phyloP scores from a whole-genome alignment of 2,329 filamentous ascomycete species.

The Exophiala aquamarina region DNA sequence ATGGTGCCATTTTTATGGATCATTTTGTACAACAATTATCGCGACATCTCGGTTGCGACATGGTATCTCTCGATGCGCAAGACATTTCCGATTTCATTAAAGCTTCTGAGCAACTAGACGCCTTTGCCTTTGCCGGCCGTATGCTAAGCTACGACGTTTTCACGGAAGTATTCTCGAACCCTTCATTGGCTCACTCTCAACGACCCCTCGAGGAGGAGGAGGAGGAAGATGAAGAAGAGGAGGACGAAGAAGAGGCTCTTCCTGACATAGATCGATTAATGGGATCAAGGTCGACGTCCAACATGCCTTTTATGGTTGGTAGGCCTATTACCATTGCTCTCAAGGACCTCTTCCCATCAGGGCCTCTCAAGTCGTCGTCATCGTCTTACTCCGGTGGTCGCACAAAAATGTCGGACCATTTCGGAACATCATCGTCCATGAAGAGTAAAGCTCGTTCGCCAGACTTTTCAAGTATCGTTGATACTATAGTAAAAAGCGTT shows the following conservation, averaged over 20 bases:
- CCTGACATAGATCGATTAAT: conserved; percentile 15
- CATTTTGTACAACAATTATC: conserved; percentile 65
- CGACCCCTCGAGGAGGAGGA: neutral
- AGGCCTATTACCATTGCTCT: conserved; percentile 20
- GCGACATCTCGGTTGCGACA: conserved; percentile 49
- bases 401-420: no score
- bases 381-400: no score
- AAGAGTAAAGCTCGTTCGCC: no score
- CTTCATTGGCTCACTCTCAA: conserved; percentile 2
- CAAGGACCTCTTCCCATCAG: conserved; percentile 19
- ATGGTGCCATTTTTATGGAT: conserved; percentile 57
- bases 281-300: conserved; percentile 6
- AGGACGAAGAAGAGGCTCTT: conserved; percentile 20
- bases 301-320: conserved; percentile 21
- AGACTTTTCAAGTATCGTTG: conserved; percentile 1
- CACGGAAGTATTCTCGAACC: conserved; percentile 14
- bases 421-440: no score
- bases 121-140: conserved; percentile 15
- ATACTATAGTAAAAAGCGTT: conserved; percentile 7
- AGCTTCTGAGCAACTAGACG: conserved; percentile 11
- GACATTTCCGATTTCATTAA: conserved; percentile 46
- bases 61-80: conserved; percentile 46
- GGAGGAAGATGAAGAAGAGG: conserved; percentile 17
- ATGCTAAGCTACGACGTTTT: conserved; percentile 29
- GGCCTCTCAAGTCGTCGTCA: no score